These are phyloP conservation scores for Fusarium sp. DNA, from an alignment of 2,329 filamentous ascomycete genomes.

Conservation along the genomic window DNA sequence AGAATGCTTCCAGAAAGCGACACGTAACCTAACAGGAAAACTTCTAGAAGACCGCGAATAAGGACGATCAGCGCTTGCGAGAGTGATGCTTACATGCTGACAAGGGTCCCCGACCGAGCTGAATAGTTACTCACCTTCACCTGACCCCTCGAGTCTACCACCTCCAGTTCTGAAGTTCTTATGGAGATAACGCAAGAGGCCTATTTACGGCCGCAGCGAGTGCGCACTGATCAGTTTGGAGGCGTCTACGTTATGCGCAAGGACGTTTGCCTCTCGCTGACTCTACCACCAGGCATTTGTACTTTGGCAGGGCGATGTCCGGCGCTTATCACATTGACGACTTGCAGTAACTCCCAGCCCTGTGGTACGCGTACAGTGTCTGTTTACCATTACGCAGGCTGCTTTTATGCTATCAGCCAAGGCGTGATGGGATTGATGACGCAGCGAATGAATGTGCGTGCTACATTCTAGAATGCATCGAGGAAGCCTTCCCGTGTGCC, in stretches of 20 bases:
- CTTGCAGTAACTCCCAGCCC: background rate
- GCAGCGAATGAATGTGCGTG: background rate
- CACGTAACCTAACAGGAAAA: conserved; percentile 3
- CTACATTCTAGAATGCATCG: conserved; percentile 15
- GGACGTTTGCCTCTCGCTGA: background rate
- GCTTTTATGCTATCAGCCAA: background rate
- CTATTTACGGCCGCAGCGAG: background rate
- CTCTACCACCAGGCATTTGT: background rate
- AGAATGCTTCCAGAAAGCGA: conserved; percentile 6
- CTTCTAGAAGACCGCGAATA: background rate
- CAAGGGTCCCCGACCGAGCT: background rate
- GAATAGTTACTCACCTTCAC: background rate
- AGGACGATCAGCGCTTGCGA: background rate
- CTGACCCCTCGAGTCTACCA: conserved; percentile 10
- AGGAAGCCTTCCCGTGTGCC: background rate
- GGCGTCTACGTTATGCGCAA: background rate
- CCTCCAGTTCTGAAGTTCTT: background rate
- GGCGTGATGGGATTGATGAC: background rate
- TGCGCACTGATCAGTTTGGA: conserved; percentile 5
- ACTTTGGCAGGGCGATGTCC: conserved; percentile 8
- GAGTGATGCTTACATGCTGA: background rate
- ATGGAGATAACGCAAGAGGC: background rate
- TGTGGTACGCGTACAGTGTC: background rate
- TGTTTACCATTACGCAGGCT: background rate
- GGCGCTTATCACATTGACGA: background rate